A percentile compares a stretch with the other conserved stretches of the same genome.
Conservation (phyloP, 2,329 filamentous ascomycete genomes). For the Sarocladium kiliense region DNA sequence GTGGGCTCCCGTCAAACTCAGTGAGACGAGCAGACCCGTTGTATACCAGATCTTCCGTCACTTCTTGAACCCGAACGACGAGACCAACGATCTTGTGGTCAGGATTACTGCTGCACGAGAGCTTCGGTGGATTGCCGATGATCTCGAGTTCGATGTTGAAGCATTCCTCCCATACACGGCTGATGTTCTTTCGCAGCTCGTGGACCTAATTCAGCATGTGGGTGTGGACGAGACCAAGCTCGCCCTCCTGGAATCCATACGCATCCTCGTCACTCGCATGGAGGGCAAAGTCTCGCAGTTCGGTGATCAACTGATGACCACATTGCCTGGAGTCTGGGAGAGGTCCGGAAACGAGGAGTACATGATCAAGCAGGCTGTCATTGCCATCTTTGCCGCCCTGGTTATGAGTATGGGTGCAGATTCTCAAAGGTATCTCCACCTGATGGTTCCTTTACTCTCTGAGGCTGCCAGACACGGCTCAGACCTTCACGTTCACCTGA, state of each 20-base stretch:
- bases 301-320: conserved; percentile 75
- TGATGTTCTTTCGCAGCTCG: conserved; percentile 65
- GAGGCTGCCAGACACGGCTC: conserved; percentile 75
- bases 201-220: conserved; percentile 73
- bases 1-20: conserved; percentile 78
- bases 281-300: conserved; percentile 65
- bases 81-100: conserved; percentile 84
- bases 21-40: conserved; percentile 60
- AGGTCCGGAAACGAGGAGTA: conserved; percentile 74
- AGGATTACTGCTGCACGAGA: conserved; percentile 85
- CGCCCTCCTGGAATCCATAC: conserved; percentile 80
- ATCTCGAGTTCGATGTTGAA: conserved; percentile 73
- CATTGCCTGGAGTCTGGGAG: conserved; percentile 80
- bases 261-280: conserved; percentile 73
- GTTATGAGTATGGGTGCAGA: conserved; percentile 79
- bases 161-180: conserved; percentile 74
- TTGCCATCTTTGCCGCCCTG: conserved; percentile 78
- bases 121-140: conserved; percentile 73
- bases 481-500: conserved; percentile 71
- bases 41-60: conserved; percentile 89
- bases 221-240: conserved; percentile 85
- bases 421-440: conserved; percentile 70
- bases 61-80: conserved; percentile 71
- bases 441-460: conserved; percentile 77
- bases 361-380: conserved; percentile 88